These are phyloP conservation scores for Yamadazyma buinensis DNA, from an alignment of 1,139 yeast genomes.

Conservation along the genomic window DNA sequence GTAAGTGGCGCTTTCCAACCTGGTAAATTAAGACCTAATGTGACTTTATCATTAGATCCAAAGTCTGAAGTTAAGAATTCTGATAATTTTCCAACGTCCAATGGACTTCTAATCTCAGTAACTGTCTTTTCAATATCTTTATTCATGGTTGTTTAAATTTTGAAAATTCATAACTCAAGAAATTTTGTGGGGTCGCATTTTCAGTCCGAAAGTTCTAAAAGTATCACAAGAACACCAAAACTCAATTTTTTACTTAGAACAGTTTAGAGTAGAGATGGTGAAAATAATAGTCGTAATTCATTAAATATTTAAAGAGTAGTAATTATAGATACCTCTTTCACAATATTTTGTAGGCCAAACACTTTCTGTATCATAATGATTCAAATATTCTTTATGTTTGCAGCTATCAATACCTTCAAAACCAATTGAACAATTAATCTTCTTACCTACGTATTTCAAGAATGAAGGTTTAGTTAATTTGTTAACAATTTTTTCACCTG, in stretches of 20 bases:
- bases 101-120: slow-evolving; percentile 32
- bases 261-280: too few relatives aligned
- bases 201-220: too few relatives aligned
- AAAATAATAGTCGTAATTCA: too few relatives aligned
- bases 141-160: too few relatives aligned
- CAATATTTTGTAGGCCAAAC: slow-evolving; percentile 62
- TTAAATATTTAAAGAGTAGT: slow-evolving; percentile 50
- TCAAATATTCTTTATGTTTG: slow-evolving; percentile 27
- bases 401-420: slow-evolving; percentile 39
- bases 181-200: too few relatives aligned
- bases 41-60: slow-evolving; percentile 9
- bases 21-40: slow-evolving; percentile 19
- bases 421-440: slow-evolving; percentile 57
- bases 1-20: slow-evolving; percentile 18
- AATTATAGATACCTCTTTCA: slow-evolving; percentile 71
- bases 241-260: too few relatives aligned
- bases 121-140: slow-evolving; percentile 15
- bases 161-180: too few relatives aligned
- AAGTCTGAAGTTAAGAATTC: slow-evolving; percentile 19
- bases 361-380: slow-evolving; percentile 35
- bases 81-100: slow-evolving; percentile 32
- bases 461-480: slow-evolving; percentile 57
- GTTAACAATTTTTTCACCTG: slow-evolving; percentile 61
- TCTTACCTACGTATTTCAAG: slow-evolving; percentile 59
- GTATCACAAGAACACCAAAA: too few relatives aligned